These are phyloP conservation scores for Podila horticola DNA, from an alignment of 192 early-diverging fungal genomes.

Conservation along the genomic window DNA sequence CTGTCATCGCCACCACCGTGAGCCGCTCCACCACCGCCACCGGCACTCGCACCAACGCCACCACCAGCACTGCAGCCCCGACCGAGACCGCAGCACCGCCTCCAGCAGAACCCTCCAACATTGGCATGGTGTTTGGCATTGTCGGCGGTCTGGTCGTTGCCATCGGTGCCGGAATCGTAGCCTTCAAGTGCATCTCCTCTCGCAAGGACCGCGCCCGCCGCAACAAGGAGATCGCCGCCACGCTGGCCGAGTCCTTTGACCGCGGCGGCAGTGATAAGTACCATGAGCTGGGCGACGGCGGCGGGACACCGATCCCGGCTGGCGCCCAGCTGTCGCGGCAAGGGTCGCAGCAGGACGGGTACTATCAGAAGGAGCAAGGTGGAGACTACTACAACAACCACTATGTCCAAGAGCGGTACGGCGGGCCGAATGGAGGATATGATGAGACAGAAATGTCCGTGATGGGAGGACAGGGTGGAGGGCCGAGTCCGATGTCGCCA, in stretches of 20 bases:
- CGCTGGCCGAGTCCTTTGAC: constrained; percentile 36
- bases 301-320: constrained; percentile 3
- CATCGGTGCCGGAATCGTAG: constrained; percentile 26
- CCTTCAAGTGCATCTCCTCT: constrained; percentile 30
- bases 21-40: neutral
- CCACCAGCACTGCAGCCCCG: constrained; percentile 1
- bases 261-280: constrained; percentile 29
- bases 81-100: neutral
- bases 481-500: constrained; percentile 13
- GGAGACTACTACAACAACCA: constrained; percentile 23
- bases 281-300: constrained; percentile 32
- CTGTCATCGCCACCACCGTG: neutral
- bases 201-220: constrained; percentile 19
- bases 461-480: constrained; percentile 20
- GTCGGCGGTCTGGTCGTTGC: constrained; percentile 30
- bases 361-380: constrained; percentile 11
- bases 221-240: constrained; percentile 46
- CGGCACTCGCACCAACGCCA: neutral
- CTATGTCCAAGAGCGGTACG: constrained; percentile 48
- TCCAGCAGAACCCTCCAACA: neutral
- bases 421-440: constrained; percentile 26
- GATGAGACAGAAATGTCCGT: constrained; percentile 48
- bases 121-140: constrained; percentile 9
- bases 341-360: constrained; percentile 39
- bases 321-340: constrained; percentile 27